Base-by-base conservation (phyloP, 2,329 filamentous ascomycete species). In the Alternaria consortialis region DNA sequence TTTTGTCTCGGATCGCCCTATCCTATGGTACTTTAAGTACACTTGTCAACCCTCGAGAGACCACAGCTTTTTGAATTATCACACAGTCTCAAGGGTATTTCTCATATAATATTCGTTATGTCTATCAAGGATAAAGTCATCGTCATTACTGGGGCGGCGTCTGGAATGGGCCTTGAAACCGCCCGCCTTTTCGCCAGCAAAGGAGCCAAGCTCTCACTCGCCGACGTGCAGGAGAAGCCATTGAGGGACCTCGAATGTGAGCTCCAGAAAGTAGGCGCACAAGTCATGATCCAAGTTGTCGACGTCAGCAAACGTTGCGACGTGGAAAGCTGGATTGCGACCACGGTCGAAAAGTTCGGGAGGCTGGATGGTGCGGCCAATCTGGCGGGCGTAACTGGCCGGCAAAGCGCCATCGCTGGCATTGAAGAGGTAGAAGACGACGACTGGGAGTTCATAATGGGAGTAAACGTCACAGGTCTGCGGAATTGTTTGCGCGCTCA, bases 241-340 rank as follows among this genome's bases (percentile, higher is more conserved):
- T 54, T 75, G 4, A 57, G 67, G 32, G 67, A 66, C 0, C 56
- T 74, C 15, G 67, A 70, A 39, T 50, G 48, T 8, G 70, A 74
- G 29, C 62, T 77, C 1, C 32, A 25, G 20, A 25, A 67, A 27
- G 34, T 57, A 0, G 71, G 72, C 1, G 62, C 62, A 0, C 58
- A 70, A 2, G 77, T 80, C 57, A 63, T 77, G 44, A 55, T 80
- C 43, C 76, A 77, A n/a, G 78, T 75, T 32, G 81, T 87, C 23
- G 84, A 87, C 60, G 77, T 87, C 15, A 82, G 81, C 31, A 79
- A 81, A 53, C 78, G 80, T 50, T 67, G 73, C 5, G 56, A 85
- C 29, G 85, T 87, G 9, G 83, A 87, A 31, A 68, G 68, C 20
- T 87, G 85, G 85, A 81, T 86, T 48, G 80, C 82, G 11, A 47